Evolutionary conservation across 1,284 basidiomycete species (phyloP).

Genomic region (Xerocomus tenax): DNA sequence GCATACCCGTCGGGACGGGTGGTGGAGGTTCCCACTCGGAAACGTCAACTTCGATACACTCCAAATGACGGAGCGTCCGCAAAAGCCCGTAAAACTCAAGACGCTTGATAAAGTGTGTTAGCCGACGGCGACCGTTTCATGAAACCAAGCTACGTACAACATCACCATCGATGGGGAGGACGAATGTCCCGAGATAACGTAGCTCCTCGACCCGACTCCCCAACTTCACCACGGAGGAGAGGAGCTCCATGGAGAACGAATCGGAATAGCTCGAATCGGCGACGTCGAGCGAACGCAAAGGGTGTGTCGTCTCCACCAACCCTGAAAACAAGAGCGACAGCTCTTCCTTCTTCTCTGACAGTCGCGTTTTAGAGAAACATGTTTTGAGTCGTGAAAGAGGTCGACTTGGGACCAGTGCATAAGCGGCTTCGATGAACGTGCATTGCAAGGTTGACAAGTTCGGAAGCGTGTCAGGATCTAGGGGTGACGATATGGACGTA

Average conservation of each 20-base stretch:
- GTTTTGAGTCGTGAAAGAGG: conserved; percentile 56
- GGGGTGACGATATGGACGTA: conserved; percentile 8
- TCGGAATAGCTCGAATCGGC: conserved; percentile 51
- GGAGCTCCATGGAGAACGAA: conserved; percentile 45
- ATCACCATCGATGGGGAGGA: conserved; percentile 31
- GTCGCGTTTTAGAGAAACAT: conserved; percentile 51
- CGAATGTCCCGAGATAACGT: conserved; percentile 54
- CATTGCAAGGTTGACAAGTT: conserved; percentile 50
- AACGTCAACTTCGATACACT: conserved; percentile 53
- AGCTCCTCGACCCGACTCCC: conserved; percentile 35
- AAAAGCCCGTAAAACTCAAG: conserved; percentile 53
- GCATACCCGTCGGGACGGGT: conserved; percentile 41
- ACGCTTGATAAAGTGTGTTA: conserved; percentile 35
- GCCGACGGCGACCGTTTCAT: conserved; percentile 28
- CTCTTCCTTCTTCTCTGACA: conserved; percentile 44
- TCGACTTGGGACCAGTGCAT: conserved; percentile 45
- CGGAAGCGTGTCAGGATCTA: conserved; percentile 37
- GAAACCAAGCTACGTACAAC: conserved; percentile 40
- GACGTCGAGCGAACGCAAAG: conserved; percentile 47
- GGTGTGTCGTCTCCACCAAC: conserved; percentile 36
- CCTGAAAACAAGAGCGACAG: conserved; percentile 40
- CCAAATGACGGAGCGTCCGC: conserved; percentile 42
- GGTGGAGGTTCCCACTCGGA: conserved; percentile 56
- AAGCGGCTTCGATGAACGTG: conserved; percentile 55
- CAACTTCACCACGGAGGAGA: conserved; percentile 34